A percentile compares a stretch with the other conserved stretches of the same genome.
phyloP scores from a whole-genome alignment of 768 basidiomycete species.

The Lepiota venenata region DNA sequence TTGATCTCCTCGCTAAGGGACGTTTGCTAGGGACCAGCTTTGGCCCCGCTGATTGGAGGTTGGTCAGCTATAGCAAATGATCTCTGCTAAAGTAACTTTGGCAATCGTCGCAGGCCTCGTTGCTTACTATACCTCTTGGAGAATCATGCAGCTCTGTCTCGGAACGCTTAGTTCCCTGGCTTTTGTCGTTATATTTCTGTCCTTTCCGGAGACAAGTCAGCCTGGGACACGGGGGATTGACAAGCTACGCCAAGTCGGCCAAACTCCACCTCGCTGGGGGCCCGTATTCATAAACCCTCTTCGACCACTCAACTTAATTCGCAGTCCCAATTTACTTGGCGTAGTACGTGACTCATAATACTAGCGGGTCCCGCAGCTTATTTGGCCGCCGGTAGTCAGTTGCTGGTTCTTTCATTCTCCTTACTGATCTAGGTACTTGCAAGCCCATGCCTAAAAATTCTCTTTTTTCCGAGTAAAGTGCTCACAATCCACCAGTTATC shows the following conservation, averaged over 20 bases:
- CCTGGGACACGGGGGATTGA: constrained; percentile 56
- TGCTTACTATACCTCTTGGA: constrained; percentile 50
- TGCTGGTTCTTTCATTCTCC: constrained; percentile 20
- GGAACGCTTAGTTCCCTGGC: constrained; percentile 36
- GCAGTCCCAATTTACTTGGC: constrained; percentile 52
- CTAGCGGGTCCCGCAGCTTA: neutral
- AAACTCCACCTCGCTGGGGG: constrained; percentile 15
- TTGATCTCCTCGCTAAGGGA: neutral
- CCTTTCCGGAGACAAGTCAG: constrained; percentile 66
- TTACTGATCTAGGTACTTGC: constrained; percentile 35
- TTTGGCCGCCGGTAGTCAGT: constrained; percentile 10
- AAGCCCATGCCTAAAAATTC: neutral
- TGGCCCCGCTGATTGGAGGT: constrained; percentile 60
- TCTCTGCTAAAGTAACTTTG: neutral
- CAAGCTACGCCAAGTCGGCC: constrained; percentile 33
- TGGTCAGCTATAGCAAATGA: neutral
- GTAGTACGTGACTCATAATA: constrained; percentile 9
- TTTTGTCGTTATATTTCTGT: constrained; percentile 35
- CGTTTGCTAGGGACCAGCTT: constrained; percentile 53
- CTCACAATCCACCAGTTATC: constrained; percentile 29
- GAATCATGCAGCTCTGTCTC: constrained; percentile 49
- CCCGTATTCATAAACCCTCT: constrained; percentile 56
- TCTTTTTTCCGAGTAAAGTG: neutral
- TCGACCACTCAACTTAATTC: constrained; percentile 38
- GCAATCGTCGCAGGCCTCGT: neutral